Conservation (phyloP, 495 filamentous ascomycete genomes). For the Echria macrotheca region DNA sequence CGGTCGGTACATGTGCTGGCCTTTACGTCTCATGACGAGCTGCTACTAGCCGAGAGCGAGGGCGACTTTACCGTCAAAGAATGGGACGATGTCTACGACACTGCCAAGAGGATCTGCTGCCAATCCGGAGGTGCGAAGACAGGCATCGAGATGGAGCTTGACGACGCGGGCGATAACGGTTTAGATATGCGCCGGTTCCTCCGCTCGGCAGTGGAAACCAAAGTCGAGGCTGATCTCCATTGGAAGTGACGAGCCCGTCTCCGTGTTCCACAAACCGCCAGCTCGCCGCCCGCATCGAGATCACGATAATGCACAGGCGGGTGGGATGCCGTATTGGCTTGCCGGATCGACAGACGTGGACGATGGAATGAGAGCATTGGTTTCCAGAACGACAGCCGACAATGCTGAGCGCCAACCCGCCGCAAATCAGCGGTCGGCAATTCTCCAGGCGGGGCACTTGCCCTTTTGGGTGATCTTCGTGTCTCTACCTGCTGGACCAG, state of each 20-base stretch:
- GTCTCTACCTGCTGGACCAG: not conserved
- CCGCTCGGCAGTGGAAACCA: slow-evolving; percentile 57
- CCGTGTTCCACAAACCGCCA: too few species aligned
- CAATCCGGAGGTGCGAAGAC: slow-evolving; percentile 31
- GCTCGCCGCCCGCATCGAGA: not conserved
- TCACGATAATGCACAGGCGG: not conserved
- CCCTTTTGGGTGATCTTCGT: slow-evolving; percentile 9
- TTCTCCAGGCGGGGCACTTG: slow-evolving; percentile 8
- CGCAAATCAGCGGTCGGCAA: slow-evolving; percentile 23
- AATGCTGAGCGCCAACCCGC: slow-evolving; percentile 14
- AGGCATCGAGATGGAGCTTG: slow-evolving; percentile 44
- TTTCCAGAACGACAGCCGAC: slow-evolving; percentile 14
- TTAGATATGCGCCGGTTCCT: slow-evolving; percentile 54
- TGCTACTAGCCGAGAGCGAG: slow-evolving; percentile 76
- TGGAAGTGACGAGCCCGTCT: slow-evolving; percentile 54
- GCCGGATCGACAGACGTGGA: slow-evolving; percentile 6
- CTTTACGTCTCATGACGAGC: slow-evolving; percentile 67
- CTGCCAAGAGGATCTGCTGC: slow-evolving; percentile 60
- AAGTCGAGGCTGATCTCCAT: slow-evolving; percentile 51
- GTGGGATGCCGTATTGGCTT: not conserved
- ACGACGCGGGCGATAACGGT: slow-evolving; percentile 32
- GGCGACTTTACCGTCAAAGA: slow-evolving; percentile 69
- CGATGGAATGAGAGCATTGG: slow-evolving; percentile 14
- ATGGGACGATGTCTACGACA: slow-evolving; percentile 67
- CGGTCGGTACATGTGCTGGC: slow-evolving; percentile 70